Base-by-base conservation (phyloP, 768 basidiomycete species). In the Omphalotus guepiniiformis region DNA sequence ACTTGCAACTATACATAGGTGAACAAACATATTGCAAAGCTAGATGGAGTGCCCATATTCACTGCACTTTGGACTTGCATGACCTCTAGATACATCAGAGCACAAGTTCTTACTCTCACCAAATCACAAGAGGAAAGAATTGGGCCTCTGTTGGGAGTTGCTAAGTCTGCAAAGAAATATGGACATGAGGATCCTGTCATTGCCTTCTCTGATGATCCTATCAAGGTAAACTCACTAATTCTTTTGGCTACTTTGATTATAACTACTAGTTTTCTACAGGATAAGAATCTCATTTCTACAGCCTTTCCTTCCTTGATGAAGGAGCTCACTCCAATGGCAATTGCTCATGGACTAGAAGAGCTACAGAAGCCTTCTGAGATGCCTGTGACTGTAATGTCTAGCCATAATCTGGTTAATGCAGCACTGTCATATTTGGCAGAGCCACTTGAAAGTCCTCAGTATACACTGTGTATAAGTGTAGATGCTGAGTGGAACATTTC, bases 11-110 rank as follows among this genome's bases (percentile, higher is more conserved):
- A n/a, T n/a, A n/a, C n/a, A n/a, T n/a, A n/a, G n/a, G n/a, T n/a
- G n/a, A n/a, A n/a, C n/a, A n/a, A n/a, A n/a, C n/a, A n/a, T n/a
- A n/a, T n/a, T n/a, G n/a, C n/a, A n/a, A n/a, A n/a, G n/a, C n/a
- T n/a, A n/a, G n/a, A n/a, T n/a, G n/a, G n/a, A n/a, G n/a, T n/a
- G n/a, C n/a, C n/a, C n/a, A n/a, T n/a, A n/a, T n/a, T n/a, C 4
- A 1, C 41, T 22, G 58, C 59, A 6, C 23, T 61, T 21, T 61
- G 58, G 58, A 60, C 60, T 15, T 61, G 55, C 51, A 59, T 63
- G 61, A 39, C 46, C 29, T 42, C 50, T 6, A 23, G 26, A 0
- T 60, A 51, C 21, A 62, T 62, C 9, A 39, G 50, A 6, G 43
- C 51, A 1, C 61, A 62, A 29, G 50, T 48, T 0, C 42, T 62